Base-by-base conservation (phyloP, 306 rosid species). In the Senna siamea region DNA sequence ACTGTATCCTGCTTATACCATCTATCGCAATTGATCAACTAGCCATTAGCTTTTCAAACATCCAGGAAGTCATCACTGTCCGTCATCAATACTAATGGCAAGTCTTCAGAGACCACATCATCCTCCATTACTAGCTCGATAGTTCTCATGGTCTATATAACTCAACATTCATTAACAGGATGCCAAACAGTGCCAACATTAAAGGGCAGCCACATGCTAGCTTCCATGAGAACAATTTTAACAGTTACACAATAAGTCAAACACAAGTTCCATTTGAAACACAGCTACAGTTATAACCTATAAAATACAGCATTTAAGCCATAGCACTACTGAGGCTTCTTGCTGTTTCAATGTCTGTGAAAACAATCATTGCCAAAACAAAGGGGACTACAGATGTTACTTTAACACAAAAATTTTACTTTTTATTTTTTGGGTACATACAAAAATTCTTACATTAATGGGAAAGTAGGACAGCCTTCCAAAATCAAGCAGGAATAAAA, bases 401-500 rank as follows among this genome's bases (percentile, higher is more conserved):
- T 54, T 20, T 19, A 51, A 35, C 34, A 51, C 22, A 28, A 8
- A 22, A 17, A 23, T 37, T 8, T 61, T 11, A 55, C 20, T 37
- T 40, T 37, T 51, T 47, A 2, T 14, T 48, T 48, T 70, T 76
- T 65, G 55, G 55, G 47, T 15, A 15, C 23, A 38, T 71, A 11
- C 4, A 43, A 80, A 46, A 44, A 23, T 40, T 58, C 40, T 15
- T 15, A 61, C 9, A 26, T 63, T 48, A 23, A 72, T 62, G 61
- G 48, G 44, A 53, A 20, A 12, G 43, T 26, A 50, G 50, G 46
- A 58, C 9, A 37, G 37, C 55, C 86, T 61, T 67, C 52, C 60
- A 78, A 57, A 73, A 66, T 34, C 59, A 58, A 64, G 46, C 5
- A 69, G 69, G 34, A 57, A 74, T 50, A 64, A 10, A 41, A 58